Conservation (phyloP, 139 green algal species). For the Coccomyxa sp. region DNA sequence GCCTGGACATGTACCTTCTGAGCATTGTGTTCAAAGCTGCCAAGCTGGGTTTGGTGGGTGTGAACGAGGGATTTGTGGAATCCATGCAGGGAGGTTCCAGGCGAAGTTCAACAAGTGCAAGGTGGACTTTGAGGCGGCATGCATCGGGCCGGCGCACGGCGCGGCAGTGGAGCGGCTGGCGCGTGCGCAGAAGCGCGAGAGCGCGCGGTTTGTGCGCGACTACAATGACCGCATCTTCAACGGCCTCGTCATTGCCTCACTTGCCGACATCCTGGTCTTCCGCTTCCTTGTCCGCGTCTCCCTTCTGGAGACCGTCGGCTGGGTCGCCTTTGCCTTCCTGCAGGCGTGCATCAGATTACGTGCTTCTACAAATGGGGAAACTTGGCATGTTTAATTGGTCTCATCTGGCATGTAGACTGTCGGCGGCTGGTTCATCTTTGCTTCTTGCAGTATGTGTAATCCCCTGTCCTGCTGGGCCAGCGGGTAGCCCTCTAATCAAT, state of each 20-base stretch:
- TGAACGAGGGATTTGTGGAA: too few relatives aligned
- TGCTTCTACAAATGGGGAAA: not conserved
- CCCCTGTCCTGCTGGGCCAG: too few relatives aligned
- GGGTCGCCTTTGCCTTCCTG: slow-evolving; percentile 66
- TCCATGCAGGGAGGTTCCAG: slow-evolving; percentile 59
- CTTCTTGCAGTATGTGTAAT: too few relatives aligned
- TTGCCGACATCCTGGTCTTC: slow-evolving; percentile 62
- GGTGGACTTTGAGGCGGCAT: slow-evolving; percentile 40
- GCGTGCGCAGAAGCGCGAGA: slow-evolving; percentile 44
- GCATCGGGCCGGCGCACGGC: slow-evolving; percentile 44
- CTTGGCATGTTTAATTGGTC: not conserved
- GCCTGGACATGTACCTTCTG: too few relatives aligned
- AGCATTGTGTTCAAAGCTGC: too few relatives aligned
- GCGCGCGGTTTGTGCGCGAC: slow-evolving; percentile 57
- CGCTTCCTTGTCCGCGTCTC: slow-evolving; percentile 45
- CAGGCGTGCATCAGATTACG: slow-evolving; percentile 33
- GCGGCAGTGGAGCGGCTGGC: slow-evolving; percentile 27
- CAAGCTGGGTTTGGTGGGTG: too few relatives aligned
- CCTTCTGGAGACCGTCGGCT: slow-evolving; percentile 56
- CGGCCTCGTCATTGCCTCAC: slow-evolving; percentile 48
- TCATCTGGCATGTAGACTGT: not conserved
- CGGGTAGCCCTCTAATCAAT: too few relatives aligned
- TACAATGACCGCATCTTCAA: slow-evolving; percentile 81
- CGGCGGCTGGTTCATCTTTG: too few relatives aligned
- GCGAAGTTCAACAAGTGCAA: slow-evolving; percentile 38